These are phyloP conservation scores for Iris pallida DNA, from an alignment of 116 monocot genomes.

Conservation along the genomic window DNA sequence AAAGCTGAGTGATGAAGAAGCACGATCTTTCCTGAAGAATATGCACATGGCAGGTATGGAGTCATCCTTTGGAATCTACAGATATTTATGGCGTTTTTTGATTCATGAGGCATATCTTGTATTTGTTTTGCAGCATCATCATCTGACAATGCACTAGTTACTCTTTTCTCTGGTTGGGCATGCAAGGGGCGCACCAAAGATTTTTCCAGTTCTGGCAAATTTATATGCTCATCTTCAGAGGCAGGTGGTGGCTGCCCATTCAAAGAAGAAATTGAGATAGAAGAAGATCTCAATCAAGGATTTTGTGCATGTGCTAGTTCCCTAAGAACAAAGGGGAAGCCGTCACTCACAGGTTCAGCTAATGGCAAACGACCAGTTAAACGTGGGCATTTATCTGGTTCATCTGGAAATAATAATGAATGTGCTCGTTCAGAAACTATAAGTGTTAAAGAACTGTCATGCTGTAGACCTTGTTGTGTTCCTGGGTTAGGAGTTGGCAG, in stretches of 20 bases:
- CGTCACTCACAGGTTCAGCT: constrained; percentile 8
- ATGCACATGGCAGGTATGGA: constrained; percentile 81
- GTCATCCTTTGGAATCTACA: neutral
- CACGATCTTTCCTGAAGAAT: constrained; percentile 74
- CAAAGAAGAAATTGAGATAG: constrained; percentile 30
- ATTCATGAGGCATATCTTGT: neutral
- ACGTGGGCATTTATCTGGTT: constrained; percentile 28
- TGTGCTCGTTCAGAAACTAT: constrained; percentile 13
- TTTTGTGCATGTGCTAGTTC: constrained; percentile 59
- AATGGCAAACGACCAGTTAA: constrained; percentile 36
- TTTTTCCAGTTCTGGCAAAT: constrained; percentile 39
- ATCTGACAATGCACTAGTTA: constrained; percentile 76
- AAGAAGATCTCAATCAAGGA: constrained; percentile 22
- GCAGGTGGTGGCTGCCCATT: constrained; percentile 16
- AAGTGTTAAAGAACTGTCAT: neutral
- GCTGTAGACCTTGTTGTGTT: constrained; percentile 50
- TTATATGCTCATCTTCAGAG: constrained; percentile 47
- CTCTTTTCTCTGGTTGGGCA: constrained; percentile 96
- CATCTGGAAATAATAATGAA: constrained; percentile 17
- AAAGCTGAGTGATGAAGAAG: constrained; percentile 75
- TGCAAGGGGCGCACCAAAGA: constrained; percentile 74
- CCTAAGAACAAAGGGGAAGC: constrained; percentile 8
- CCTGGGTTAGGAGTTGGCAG: constrained; percentile 79
- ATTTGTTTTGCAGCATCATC: constrained; percentile 60
- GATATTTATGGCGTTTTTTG: neutral